Evolutionary conservation across 2,329 filamentous ascomycete species (phyloP), one percentile per base, ranked within the genome.

Genomic region (Davidsoniella virescens): DNA sequence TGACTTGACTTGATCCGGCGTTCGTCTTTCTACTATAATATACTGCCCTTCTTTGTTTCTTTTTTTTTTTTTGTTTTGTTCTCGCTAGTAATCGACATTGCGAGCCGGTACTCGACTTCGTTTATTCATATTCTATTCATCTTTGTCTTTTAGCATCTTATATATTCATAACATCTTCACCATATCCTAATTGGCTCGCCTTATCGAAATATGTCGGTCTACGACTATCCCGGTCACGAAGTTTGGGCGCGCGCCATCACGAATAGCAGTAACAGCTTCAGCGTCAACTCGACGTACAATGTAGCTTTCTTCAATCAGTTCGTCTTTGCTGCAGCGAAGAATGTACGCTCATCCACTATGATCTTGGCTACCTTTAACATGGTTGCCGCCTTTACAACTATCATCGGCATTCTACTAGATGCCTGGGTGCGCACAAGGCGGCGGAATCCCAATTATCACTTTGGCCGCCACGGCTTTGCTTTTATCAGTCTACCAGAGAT

Each of bases 341-440:
- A 75, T 33, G 67, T 78, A 57, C 69, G 78, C 56, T 77, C 72
- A 16, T 78, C 76, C 20, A 75, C 74, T 41, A 72, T 80, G 51
- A 75, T 80, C 53, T 66, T 81, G 50, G 72, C 76, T 36, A 63
- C 67, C 50, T 79, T 80, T 64, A 82, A 81, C 60, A 68, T 74
- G 18, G 59, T 78, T 48, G 73, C 73, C 16, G 75, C 76, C 4
- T 69, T 76, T 51, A 67, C 68, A 16, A 76, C 75, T 5, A 71
- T 73, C 8, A 55, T 67, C 23, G 74, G 74, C 23, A 79, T 81
- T 48, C 60, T 77, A 39, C 72, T 71, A 60, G 72, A 78, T 54
- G 71, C 69, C 55, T 78, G 75, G 58, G 64, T 64, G 50, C 64
- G 60, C 50, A 61, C 65, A 17, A 70, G 64, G 61, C 65, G 64